A percentile compares a stretch with the other conserved stretches of the same genome.
These are phyloP conservation scores for Dothidotthia symphoricarpi DNA, from an alignment of 2,329 filamentous ascomycete genomes.

Conservation along the genomic window DNA sequence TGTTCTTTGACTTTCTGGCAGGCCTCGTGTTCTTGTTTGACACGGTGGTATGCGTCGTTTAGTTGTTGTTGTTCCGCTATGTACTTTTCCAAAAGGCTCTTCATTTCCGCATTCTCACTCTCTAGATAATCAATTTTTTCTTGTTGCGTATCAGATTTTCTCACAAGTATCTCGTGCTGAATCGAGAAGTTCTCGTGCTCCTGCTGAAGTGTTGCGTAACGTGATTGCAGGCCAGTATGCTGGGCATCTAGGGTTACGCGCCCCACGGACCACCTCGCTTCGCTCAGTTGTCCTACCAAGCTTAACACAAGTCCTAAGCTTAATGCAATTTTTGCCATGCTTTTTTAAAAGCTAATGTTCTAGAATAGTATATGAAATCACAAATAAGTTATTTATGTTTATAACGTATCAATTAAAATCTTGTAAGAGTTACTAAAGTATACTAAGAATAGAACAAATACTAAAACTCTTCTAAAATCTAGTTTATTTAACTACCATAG, in stretches of 20 bases:
- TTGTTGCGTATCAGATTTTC: constrained; percentile 3
- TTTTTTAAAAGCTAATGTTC: no score
- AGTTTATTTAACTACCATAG: no score
- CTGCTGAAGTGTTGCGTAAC: constrained; percentile 4
- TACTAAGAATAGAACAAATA: no score
- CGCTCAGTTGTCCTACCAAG: no score
- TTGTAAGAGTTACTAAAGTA: no score
- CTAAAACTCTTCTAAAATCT: no score
- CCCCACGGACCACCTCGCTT: no score
- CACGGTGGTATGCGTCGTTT: constrained; percentile 2
- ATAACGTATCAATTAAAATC: no score
- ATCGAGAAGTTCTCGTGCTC: constrained; percentile 1
- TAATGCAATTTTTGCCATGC: no score
- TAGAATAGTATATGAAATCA: no score
- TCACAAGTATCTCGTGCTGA: constrained; percentile 3
- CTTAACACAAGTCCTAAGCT: no score
- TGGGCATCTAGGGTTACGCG: constrained; percentile 4
- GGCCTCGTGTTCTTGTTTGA: constrained; percentile 2
- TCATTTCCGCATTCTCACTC: constrained; percentile 6
- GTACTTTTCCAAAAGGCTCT: constrained; percentile 6
- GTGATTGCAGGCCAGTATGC: constrained; percentile 5
- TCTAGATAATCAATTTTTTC: constrained; percentile 3
- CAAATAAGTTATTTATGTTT: no score
- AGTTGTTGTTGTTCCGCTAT: constrained; percentile 3
- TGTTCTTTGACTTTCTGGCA: constrained; percentile 7